Conservation (phyloP, 2,329 filamentous ascomycete species). For the Allantophomopsis cytisporea region DNA sequence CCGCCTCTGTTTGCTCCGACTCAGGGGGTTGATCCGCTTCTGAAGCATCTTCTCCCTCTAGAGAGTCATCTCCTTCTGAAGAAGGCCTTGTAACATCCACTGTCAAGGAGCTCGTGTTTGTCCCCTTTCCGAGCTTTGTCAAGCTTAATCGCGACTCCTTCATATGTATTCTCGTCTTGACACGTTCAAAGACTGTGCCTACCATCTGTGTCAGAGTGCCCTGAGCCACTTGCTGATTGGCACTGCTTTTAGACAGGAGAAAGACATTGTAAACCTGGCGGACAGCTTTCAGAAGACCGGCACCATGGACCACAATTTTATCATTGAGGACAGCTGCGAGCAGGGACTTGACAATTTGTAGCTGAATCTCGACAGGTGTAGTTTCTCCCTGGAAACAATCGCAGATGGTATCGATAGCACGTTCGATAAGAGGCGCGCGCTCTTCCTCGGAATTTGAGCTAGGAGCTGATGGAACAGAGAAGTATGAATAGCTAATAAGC, state of each 20-base stretch:
- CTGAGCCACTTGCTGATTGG: slow-evolving; percentile 95
- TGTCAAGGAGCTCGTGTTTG: slow-evolving; percentile 16
- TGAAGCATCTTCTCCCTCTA: slow-evolving; percentile 2
- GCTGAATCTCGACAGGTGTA: slow-evolving; percentile 80
- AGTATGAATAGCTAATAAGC: slow-evolving; percentile 97
- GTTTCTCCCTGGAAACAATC: slow-evolving; percentile 97
- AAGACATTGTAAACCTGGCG: slow-evolving; percentile 99
- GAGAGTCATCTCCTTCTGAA: slow-evolving; percentile 12
- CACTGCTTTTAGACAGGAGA: slow-evolving; percentile 80
- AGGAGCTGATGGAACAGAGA: slow-evolving; percentile 53
- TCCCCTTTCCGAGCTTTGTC: slow-evolving; percentile 14
- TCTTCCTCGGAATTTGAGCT: slow-evolving; percentile 21
- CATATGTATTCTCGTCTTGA: slow-evolving; percentile 73
- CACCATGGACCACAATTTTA: slow-evolving; percentile 96
- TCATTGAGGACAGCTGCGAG: slow-evolving; percentile 93
- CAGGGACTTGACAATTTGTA: slow-evolving; percentile 96
- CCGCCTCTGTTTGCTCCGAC: slow-evolving; percentile 9
- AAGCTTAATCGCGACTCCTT: slow-evolving; percentile 63
- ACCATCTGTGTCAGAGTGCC: slow-evolving; percentile 98
- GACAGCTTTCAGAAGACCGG: slow-evolving; percentile 88
- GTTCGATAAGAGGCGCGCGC: slow-evolving; percentile 73
- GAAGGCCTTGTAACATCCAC: slow-evolving; percentile 10
- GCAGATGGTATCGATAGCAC: slow-evolving; percentile 97
- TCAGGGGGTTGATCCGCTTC: slow-evolving; percentile 5
- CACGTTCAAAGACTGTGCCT: slow-evolving; percentile 90